A percentile compares a stretch with the other conserved stretches of the same genome.
These are phyloP conservation scores for Aspergillus pseudotamarii DNA, from an alignment of 2,329 filamentous ascomycete species.

Conservation along the genomic window DNA sequence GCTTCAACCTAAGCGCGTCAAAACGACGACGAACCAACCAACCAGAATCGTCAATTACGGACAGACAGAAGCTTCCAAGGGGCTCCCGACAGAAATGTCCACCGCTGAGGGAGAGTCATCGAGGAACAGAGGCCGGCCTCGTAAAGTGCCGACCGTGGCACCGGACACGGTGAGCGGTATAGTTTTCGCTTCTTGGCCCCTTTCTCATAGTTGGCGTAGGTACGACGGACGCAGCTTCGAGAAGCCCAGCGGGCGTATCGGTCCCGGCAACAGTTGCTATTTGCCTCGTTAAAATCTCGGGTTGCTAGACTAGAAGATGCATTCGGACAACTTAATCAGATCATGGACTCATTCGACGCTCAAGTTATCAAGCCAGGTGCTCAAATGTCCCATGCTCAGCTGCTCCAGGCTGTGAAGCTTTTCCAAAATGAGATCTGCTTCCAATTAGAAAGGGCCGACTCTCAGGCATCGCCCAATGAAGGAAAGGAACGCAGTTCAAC, in stretches of 20 bases:
- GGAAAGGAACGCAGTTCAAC: neutral
- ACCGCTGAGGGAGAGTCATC: neutral
- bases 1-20: neutral
- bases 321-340: neutral
- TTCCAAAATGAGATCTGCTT: neutral
- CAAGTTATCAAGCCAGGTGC: slow-evolving; percentile 1
- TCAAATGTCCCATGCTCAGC: neutral
- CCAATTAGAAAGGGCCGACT: neutral
- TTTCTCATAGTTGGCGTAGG: slow-evolving; percentile 4
- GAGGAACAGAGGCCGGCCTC: neutral
- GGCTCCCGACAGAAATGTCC: neutral
- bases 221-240: slow-evolving; percentile 2
- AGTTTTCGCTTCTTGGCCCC: neutral
- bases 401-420: neutral
- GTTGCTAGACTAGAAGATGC: neutral
- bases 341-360: neutral
- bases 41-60: neutral
- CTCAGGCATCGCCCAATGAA: neutral
- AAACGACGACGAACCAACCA: neutral
- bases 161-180: slow-evolving; percentile 1
- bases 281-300: neutral
- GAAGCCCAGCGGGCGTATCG: slow-evolving; percentile 5
- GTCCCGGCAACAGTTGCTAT: neutral
- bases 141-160: neutral
- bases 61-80: neutral